Percentiles rank a stretch among this genome's conserved stretches.
Evolutionary conservation across 2,329 filamentous ascomycete genomes (phyloP).

Genomic region (Penicillium brevicompactum): DNA sequence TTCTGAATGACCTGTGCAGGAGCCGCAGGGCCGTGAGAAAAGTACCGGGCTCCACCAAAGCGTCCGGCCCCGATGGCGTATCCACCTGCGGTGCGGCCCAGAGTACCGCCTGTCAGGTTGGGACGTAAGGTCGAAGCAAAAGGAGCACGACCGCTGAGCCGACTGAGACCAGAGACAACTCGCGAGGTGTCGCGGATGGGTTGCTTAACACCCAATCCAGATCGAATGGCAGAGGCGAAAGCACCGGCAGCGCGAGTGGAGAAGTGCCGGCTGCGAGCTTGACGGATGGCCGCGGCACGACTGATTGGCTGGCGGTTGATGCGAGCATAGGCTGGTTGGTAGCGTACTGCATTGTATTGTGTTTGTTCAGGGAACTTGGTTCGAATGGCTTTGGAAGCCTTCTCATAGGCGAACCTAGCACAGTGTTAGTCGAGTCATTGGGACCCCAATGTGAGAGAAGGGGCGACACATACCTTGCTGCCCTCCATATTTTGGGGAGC

Average conservation of each 20-base stretch:
- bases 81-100: constrained; percentile 85
- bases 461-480: constrained; percentile 44
- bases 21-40: constrained; percentile 82
- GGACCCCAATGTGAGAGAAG: not conserved
- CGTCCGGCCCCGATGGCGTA: constrained; percentile 74
- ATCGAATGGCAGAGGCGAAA: constrained; percentile 54
- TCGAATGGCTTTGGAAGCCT: constrained; percentile 47
- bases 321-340: constrained; percentile 63
- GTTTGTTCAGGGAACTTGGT: constrained; percentile 45
- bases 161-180: constrained; percentile 58
- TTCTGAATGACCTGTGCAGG: constrained; percentile 92
- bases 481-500: constrained; percentile 52
- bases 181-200: constrained; percentile 59
- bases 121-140: constrained; percentile 88
- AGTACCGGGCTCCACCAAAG: constrained; percentile 75
- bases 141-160: constrained; percentile 73
- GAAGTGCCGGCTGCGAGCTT: constrained; percentile 65
- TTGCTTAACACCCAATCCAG: constrained; percentile 49
- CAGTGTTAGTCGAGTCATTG: constrained; percentile 26
- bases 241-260: constrained; percentile 54
- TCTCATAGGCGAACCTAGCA: constrained; percentile 50
- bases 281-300: constrained; percentile 63
- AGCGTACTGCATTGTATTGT: constrained; percentile 47
- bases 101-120: constrained; percentile 83
- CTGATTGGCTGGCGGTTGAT: constrained; percentile 62